phyloP scores from a whole-genome alignment of 2,329 filamentous ascomycete genomes.

The Fusarium pilosicola region DNA sequence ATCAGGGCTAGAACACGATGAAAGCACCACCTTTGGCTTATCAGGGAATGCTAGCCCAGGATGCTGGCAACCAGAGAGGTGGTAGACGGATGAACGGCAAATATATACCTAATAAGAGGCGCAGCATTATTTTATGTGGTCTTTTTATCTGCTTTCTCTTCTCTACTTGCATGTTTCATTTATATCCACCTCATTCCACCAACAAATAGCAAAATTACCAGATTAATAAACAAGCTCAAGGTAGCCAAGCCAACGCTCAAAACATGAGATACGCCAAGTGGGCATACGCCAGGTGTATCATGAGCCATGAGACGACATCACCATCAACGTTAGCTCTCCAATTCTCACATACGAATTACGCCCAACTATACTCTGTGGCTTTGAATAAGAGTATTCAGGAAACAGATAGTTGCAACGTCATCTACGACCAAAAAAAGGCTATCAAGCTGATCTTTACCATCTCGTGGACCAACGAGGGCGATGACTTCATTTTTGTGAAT shows the following conservation, averaged over 20 bases:
- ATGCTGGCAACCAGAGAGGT: background rate
- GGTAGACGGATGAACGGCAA: background rate
- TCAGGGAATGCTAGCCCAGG: background rate
- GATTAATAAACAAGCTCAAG: background rate
- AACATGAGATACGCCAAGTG: background rate
- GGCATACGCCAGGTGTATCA: background rate
- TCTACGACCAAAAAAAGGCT: background rate
- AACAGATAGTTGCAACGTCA: background rate
- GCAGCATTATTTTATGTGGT: background rate
- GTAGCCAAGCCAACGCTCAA: accelerated
- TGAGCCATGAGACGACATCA: background rate
- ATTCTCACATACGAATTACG: background rate
- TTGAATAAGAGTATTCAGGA: background rate
- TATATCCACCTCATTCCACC: too few relatives aligned
- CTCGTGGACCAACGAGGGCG: background rate
- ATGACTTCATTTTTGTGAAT: background rate
- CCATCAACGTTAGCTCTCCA: background rate
- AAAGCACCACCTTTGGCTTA: background rate
- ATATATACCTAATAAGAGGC: background rate
- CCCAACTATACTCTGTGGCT: background rate
- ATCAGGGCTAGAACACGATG: background rate
- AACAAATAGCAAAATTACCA: accelerated
- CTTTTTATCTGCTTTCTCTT: accelerated
- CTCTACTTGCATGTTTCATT: background rate
- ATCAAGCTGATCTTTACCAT: background rate